These are phyloP conservation scores for Coemansia sp. DNA, from an alignment of 192 early-diverging fungal species.

Conservation along the genomic window DNA sequence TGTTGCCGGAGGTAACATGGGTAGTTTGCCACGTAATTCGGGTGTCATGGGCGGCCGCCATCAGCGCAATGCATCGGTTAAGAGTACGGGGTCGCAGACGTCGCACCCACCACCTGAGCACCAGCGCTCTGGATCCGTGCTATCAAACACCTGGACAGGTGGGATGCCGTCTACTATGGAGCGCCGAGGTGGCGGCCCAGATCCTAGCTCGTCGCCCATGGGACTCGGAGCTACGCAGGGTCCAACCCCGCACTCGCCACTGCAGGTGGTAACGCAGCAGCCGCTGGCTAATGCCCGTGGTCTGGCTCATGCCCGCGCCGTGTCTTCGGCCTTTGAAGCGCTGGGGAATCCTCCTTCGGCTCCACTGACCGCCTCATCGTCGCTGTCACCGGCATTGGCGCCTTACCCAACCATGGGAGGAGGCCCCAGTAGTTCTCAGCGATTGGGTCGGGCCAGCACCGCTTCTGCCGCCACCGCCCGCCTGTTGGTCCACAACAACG, in stretches of 20 bases:
- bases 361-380: constrained; percentile 8
- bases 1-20: not conserved
- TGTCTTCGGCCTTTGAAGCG: constrained; percentile 51
- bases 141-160: constrained; percentile 31
- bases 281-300: constrained; percentile 31
- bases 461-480: constrained; percentile 6
- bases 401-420: constrained; percentile 12
- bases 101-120: constrained; percentile 21
- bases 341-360: constrained; percentile 20
- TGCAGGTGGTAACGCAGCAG: constrained; percentile 2
- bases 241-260: constrained; percentile 26
- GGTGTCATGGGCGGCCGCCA: constrained; percentile 33
- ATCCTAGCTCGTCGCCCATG: constrained; percentile 1
- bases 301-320: constrained; percentile 41
- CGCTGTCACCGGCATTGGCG: constrained; percentile 32
- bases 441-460: constrained; percentile 2
- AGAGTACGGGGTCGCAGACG: constrained; percentile 36
- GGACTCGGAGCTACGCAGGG: constrained; percentile 7
- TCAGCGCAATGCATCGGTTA: constrained; percentile 34
- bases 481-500: not conserved
- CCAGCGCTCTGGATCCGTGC: constrained; percentile 29
- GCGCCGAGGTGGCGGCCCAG: not conserved
- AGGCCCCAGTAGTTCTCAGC: not conserved
- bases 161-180: not conserved
- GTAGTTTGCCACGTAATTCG: constrained; percentile 16